Percentiles rank a stretch among this genome's conserved stretches.
These are phyloP conservation scores for Escovopsis sp. DNA, from an alignment of 2,329 filamentous ascomycete genomes.

Conservation along the genomic window DNA sequence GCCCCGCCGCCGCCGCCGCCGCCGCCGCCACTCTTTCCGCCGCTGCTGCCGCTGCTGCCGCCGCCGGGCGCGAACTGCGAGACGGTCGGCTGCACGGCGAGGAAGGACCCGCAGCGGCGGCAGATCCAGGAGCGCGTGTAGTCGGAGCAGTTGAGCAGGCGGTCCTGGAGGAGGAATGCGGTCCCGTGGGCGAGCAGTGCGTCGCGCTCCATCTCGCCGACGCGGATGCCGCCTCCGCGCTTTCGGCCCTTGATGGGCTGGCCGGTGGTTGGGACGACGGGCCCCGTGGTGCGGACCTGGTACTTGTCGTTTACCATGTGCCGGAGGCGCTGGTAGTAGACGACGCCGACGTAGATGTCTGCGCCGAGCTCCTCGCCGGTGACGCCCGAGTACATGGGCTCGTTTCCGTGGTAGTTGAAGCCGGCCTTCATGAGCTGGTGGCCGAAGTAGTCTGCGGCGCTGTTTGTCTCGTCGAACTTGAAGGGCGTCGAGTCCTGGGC, in stretches of 20 bases:
- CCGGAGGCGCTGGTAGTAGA: conserved; percentile 93
- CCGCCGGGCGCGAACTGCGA: conserved; percentile 36
- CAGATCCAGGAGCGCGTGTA: conserved; percentile 85
- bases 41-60: too few species aligned
- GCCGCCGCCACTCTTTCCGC: too few species aligned
- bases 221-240: conserved; percentile 94
- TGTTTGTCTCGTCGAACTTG: conserved; percentile 83
- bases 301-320: conserved; percentile 99
- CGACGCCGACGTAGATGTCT: conserved; percentile 92
- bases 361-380: conserved; percentile 87
- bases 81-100: conserved; percentile 72
- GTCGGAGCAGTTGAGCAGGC: conserved; percentile 93
- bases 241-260: conserved; percentile 96
- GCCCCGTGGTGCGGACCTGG: conserved; percentile 91
- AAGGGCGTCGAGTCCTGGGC: conserved; percentile 94
- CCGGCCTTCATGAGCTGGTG: conserved; percentile 90
- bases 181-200: conserved; percentile 89
- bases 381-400: conserved; percentile 96
- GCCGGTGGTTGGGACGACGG: conserved; percentile 76
- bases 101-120: conserved; percentile 74
- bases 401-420: conserved; percentile 96
- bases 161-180: conserved; percentile 86
- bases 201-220: conserved; percentile 98
- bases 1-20: too few species aligned
- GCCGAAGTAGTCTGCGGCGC: conserved; percentile 86